Percentiles rank a stretch among this genome's conserved stretches.
These are phyloP conservation scores for Chlorella sp. DNA, from an alignment of 139 green algal species.

Conservation along the genomic window DNA sequence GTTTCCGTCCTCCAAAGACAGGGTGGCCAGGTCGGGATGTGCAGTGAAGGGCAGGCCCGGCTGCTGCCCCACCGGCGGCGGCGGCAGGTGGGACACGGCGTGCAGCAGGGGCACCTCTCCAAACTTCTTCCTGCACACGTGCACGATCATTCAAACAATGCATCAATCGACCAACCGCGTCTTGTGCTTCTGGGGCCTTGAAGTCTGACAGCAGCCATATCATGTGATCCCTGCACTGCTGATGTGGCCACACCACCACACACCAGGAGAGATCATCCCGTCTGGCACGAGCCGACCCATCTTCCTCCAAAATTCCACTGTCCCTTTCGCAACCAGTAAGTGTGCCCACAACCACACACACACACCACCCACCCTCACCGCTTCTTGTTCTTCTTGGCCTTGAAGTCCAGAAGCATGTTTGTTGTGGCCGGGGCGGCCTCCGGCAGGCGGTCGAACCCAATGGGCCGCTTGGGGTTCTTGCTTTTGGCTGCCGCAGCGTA, in stretches of 20 bases:
- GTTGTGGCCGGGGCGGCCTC: conserved; percentile 47
- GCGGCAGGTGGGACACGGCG: conserved; percentile 45
- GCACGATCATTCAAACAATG: too few relatives aligned
- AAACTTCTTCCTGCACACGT: conserved; percentile 43
- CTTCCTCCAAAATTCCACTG: background rate
- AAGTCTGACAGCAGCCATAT: too few relatives aligned
- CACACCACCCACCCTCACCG: conserved; percentile 23
- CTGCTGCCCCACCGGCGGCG: conserved; percentile 46
- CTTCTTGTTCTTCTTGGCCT: conserved; percentile 55
- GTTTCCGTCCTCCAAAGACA: background rate
- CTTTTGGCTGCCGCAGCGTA: conserved; percentile 46
- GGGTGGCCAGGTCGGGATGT: conserved; percentile 27
- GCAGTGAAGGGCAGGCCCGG: conserved; percentile 47
- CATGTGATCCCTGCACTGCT: too few relatives aligned
- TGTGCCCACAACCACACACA: background rate
- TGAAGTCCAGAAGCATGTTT: conserved; percentile 54
- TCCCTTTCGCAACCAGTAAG: background rate
- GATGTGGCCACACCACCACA: too few relatives aligned
- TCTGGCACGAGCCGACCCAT: too few relatives aligned
- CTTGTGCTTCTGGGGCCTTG: too few relatives aligned
- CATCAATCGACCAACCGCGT: too few relatives aligned
- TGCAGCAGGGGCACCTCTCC: conserved; percentile 42
- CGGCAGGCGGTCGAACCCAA: conserved; percentile 53
- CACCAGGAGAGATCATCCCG: too few relatives aligned
- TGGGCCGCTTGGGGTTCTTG: conserved; percentile 44